Conservation (phyloP, 1,284 basidiomycete genomes). For the Ceraceosorus guamensis region DNA sequence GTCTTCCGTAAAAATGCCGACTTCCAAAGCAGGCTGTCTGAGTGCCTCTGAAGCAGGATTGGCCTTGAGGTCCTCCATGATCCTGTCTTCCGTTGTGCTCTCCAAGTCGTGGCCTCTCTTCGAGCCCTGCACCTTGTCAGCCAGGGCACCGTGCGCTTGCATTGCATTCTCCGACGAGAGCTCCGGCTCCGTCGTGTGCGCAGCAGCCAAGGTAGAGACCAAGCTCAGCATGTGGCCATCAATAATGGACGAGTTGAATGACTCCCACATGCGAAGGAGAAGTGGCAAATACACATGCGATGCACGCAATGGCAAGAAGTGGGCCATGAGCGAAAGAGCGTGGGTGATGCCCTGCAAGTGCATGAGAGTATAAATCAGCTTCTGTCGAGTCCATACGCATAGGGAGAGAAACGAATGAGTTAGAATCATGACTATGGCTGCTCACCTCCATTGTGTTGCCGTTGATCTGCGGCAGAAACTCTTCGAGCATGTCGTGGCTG, state of each 20-base stretch:
- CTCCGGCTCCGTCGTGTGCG: constrained; percentile 58
- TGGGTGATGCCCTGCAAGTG: too few species aligned
- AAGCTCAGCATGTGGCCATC: constrained; percentile 81
- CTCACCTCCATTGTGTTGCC: constrained; percentile 66
- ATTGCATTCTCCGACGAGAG: constrained; percentile 1
- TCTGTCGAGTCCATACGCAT: too few species aligned
- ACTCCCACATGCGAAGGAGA: constrained; percentile 72
- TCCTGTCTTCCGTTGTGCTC: too few species aligned
- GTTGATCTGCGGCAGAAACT: constrained; percentile 67
- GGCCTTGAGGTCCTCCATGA: constrained; percentile 12
- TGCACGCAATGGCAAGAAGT: constrained; percentile 42
- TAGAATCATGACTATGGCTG: constrained; percentile 41
- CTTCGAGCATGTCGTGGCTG: constrained; percentile 78
- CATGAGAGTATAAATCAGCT: too few species aligned
- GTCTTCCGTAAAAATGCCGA: constrained; percentile 78
- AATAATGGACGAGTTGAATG: constrained; percentile 69
- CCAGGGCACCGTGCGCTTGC: neutral
- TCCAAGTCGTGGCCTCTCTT: neutral
- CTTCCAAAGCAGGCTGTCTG: too few species aligned
- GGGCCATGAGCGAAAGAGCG: too few species aligned
- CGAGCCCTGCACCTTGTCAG: neutral
- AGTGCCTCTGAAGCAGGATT: too few species aligned
- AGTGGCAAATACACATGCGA: constrained; percentile 42
- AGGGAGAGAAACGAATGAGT: constrained; percentile 42
- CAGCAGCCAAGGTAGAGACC: constrained; percentile 66